Evolutionary conservation across 257 asterid genomes (phyloP).

Genomic region (Nicotiana attenuata): DNA sequence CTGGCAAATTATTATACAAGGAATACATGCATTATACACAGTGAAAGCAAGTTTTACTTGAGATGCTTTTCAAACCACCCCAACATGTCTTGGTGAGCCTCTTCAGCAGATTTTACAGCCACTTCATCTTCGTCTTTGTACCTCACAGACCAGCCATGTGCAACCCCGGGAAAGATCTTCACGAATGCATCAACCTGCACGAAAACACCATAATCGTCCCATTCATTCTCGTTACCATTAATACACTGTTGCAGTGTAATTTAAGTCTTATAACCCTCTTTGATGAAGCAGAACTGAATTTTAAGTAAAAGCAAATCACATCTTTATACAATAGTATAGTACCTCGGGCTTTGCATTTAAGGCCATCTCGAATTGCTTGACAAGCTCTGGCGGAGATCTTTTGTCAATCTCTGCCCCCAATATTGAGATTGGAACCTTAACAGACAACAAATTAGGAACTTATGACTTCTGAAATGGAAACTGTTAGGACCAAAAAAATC

Average conservation of each 20-base stretch:
- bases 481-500: no score
- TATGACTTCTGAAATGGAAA: not conserved
- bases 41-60: conserved; percentile 18
- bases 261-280: not conserved
- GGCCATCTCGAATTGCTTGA: conserved; percentile 37
- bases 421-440: conserved; percentile 48
- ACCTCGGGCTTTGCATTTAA: conserved; percentile 53
- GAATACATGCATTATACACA: no score
- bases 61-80: conserved; percentile 45
- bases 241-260: not conserved
- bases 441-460: conserved; percentile 6
- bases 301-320: no score
- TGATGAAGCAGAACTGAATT: not conserved
- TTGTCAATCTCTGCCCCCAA: conserved; percentile 64
- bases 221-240: not conserved
- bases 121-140: conserved; percentile 44
- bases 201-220: not conserved
- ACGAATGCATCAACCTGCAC: conserved; percentile 48
- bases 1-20: no score
- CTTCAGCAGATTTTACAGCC: conserved; percentile 43
- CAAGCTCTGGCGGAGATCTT: conserved; percentile 36
- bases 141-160: conserved; percentile 62
- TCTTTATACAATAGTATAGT: no score
- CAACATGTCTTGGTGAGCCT: conserved; percentile 47
- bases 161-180: conserved; percentile 50